Conservation (phyloP, 805 yeast species). For the Vanderwaltozyma tropicalis region DNA sequence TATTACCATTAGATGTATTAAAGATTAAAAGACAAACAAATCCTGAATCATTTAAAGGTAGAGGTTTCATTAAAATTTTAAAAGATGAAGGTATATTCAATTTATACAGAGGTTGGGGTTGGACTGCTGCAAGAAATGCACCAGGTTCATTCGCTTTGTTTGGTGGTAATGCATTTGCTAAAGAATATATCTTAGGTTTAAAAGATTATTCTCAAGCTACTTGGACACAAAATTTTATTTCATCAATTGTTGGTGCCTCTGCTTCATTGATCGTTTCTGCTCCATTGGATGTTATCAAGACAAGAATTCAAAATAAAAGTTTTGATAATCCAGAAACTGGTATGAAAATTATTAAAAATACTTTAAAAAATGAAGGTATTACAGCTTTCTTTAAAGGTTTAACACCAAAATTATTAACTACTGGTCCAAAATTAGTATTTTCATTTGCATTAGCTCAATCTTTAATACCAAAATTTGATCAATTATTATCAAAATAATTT, state of each 20-base stretch:
- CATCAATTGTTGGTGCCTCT: constrained; percentile 93
- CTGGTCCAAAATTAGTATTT: constrained; percentile 96
- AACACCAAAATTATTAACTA: constrained; percentile 90
- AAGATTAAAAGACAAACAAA: constrained; percentile 98
- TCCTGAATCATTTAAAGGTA: constrained; percentile 98
- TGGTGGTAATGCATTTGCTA: constrained; percentile 98
- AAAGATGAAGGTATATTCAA: constrained; percentile 81
- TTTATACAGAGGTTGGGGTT: constrained; percentile 96
- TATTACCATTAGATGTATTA: constrained; percentile 90
- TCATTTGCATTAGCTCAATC: constrained; percentile 97
- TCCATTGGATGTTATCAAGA: constrained; percentile 95
- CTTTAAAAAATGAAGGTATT: constrained; percentile 84
- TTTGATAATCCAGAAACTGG: constrained; percentile 95
- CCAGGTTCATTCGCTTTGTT: constrained; percentile 97
- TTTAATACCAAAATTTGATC: constrained; percentile 91
- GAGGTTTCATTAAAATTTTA: constrained; percentile 83
- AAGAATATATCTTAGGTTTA: constrained; percentile 84
- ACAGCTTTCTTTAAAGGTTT: constrained; percentile 91
- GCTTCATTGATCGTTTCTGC: constrained; percentile 95
- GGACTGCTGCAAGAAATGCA: constrained; percentile 99
- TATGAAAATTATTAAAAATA: constrained; percentile 81
- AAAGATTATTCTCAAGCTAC: constrained; percentile 84
- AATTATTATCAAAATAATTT: constrained; percentile 31
- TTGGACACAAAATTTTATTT: constrained; percentile 88
- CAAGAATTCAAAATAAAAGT: constrained; percentile 94